Conservation (phyloP, 306 rosid species). For the Chamaecrista fasciculata region DNA sequence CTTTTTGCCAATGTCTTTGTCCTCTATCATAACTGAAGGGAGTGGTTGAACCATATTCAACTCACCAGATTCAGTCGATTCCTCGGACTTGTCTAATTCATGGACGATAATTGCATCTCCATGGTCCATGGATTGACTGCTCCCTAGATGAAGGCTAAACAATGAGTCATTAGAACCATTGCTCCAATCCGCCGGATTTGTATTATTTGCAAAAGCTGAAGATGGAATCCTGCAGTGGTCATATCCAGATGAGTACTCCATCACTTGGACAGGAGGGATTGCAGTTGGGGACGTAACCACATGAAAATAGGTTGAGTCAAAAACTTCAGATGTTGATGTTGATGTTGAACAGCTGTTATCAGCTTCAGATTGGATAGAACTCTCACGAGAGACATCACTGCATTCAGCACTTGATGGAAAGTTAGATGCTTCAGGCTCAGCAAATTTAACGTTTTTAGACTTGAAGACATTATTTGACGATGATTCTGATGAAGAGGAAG, state of each 20-base stretch:
- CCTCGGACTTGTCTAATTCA: conserved; percentile 37
- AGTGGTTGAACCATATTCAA: conserved; percentile 22
- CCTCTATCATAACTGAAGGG: conserved; percentile 31
- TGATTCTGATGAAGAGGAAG: conserved; percentile 38
- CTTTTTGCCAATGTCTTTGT: conserved; percentile 17
- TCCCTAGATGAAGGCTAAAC: conserved; percentile 77
- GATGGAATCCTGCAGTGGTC: conserved; percentile 69
- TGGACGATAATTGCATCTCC: conserved; percentile 12
- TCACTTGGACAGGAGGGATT: conserved; percentile 59
- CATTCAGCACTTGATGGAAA: conserved; percentile 25
- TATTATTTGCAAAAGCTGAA: conserved; percentile 48
- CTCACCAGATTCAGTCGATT: conserved; percentile 46
- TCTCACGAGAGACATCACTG: conserved; percentile 26
- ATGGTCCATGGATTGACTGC: conserved; percentile 52
- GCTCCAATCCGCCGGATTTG: conserved; percentile 71
- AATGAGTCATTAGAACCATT: conserved; percentile 76
- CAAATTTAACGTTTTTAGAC: conserved; percentile 14
- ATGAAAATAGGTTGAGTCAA: conserved; percentile 22
- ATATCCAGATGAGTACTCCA: conserved; percentile 59
- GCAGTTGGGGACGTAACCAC: conserved; percentile 35
- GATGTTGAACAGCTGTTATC: conserved; percentile 18
- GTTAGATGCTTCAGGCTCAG: conserved; percentile 3
- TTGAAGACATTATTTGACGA: conserved; percentile 30
- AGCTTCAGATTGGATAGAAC: conserved; percentile 35
- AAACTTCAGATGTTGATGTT: conserved; percentile 37